Evolutionary conservation across 176 grass and related monocot species (phyloP).

Genomic region (Lolium perenne): DNA sequence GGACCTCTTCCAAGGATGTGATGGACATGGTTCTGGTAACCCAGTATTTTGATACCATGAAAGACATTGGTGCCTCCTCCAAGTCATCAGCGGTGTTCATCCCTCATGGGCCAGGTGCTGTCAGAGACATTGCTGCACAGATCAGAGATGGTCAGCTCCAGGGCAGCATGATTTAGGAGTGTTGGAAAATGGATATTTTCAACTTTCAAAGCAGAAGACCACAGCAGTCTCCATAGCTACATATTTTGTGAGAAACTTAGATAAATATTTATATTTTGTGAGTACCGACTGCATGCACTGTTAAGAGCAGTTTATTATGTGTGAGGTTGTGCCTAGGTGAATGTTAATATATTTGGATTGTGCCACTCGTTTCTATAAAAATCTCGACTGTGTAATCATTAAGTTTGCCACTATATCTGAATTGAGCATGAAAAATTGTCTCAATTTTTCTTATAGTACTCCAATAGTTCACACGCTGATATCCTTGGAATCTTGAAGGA

Average conservation of each 20-base stretch:
- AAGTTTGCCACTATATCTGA: not conserved
- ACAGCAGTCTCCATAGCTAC: not conserved
- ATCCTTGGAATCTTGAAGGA: too few relatives aligned
- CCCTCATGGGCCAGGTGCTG: slow-evolving; percentile 78
- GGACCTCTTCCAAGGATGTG: slow-evolving; percentile 79
- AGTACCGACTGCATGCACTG: slow-evolving; percentile 7
- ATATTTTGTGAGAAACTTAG: slow-evolving; percentile 27
- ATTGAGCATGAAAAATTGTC: not conserved
- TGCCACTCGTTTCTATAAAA: slow-evolving; percentile 19
- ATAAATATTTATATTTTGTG: slow-evolving; percentile 2
- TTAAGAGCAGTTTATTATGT: slow-evolving; percentile 31
- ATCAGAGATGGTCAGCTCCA: slow-evolving; percentile 83
- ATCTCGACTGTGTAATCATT: not conserved
- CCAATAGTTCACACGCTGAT: too few relatives aligned
- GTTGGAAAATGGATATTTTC: not conserved
- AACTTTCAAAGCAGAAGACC: not conserved
- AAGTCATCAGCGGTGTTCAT: slow-evolving; percentile 81
- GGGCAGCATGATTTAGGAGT: slow-evolving; percentile 38
- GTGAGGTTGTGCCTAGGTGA: slow-evolving; percentile 20
- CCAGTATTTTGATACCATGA: slow-evolving; percentile 90
- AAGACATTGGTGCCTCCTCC: slow-evolving; percentile 73
- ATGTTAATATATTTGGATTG: slow-evolving; percentile 9
- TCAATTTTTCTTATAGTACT: not conserved
- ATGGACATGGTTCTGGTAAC: slow-evolving; percentile 95
- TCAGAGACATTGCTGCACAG: slow-evolving; percentile 69